A percentile compares a stretch with the other conserved stretches of the same genome.
Conservation (phyloP, 441 rosid genomes). For the Populus tomentosa region DNA sequence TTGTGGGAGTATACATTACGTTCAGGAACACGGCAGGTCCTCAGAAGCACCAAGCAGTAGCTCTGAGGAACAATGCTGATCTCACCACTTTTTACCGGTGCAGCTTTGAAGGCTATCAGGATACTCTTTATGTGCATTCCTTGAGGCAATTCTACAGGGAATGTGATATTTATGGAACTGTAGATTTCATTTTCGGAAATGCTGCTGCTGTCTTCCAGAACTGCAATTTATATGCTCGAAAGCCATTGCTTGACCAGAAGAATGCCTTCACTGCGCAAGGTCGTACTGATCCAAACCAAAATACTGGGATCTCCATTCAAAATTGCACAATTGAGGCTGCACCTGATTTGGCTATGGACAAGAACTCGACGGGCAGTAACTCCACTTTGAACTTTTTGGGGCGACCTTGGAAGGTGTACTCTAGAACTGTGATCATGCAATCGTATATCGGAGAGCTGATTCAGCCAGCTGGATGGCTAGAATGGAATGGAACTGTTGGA, state of each 20-base stretch:
- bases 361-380: conserved; percentile 28
- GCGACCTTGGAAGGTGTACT: conserved; percentile 57
- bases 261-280: conserved; percentile 66
- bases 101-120: conserved; percentile 72
- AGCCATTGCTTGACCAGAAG: conserved; percentile 40
- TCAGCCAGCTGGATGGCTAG: conserved; percentile 54
- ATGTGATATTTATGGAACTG: conserved; percentile 48
- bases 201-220: conserved; percentile 52
- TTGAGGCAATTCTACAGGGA: conserved; percentile 52
- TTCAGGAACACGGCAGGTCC: conserved; percentile 63
- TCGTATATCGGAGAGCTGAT: conserved; percentile 43
- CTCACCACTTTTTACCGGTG: conserved; percentile 52
- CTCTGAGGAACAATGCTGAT: conserved; percentile 45
- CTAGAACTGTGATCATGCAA: conserved; percentile 54
- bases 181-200: conserved; percentile 66
- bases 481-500: conserved; percentile 44
- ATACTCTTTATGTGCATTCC: conserved; percentile 55
- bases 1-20: conserved; percentile 49
- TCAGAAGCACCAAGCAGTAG: conserved; percentile 54
- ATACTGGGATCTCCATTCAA: conserved; percentile 54
- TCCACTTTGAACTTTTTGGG: conserved; percentile 38
- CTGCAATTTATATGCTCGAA: conserved; percentile 45
- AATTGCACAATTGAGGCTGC: conserved; percentile 52
- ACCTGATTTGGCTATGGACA: conserved; percentile 37
- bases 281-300: conserved; percentile 44